These are phyloP conservation scores for Cajanus cajan DNA, from an alignment of 306 rosid species.

Conservation along the genomic window DNA sequence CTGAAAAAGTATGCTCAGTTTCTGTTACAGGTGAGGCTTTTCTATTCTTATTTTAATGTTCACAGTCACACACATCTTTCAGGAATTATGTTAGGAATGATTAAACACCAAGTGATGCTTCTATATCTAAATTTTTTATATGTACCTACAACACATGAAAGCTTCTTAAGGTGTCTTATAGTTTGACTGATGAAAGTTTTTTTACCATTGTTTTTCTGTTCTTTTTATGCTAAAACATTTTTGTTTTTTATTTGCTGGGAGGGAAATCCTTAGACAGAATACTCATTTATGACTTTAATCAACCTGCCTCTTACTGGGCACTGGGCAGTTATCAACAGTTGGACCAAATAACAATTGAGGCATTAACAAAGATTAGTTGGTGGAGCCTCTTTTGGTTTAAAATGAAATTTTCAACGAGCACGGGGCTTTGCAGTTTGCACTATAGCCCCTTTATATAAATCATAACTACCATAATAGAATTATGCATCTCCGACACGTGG, in stretches of 20 bases:
- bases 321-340: neutral
- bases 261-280: neutral
- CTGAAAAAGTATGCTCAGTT: slow-evolving; percentile 72
- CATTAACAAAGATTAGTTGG: neutral
- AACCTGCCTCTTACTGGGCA: neutral
- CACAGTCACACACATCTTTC: neutral
- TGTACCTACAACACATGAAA: neutral
- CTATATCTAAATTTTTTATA: slow-evolving; percentile 12
- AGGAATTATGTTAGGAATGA: neutral
- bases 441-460: neutral
- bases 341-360: neutral
- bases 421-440: neutral
- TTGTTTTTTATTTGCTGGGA: neutral
- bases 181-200: neutral
- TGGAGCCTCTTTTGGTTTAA: neutral
- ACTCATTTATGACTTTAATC: neutral
- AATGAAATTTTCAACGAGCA: neutral
- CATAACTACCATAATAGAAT: neutral
- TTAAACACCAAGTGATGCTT: slow-evolving; percentile 18
- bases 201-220: neutral
- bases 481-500: neutral
- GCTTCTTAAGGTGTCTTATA: neutral
- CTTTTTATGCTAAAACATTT: neutral
- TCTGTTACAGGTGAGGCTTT: slow-evolving; percentile 62
- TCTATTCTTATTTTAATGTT: neutral